Base-by-base conservation (phyloP, 257 asterid genomes). In the Ligustrum vulgare region DNA sequence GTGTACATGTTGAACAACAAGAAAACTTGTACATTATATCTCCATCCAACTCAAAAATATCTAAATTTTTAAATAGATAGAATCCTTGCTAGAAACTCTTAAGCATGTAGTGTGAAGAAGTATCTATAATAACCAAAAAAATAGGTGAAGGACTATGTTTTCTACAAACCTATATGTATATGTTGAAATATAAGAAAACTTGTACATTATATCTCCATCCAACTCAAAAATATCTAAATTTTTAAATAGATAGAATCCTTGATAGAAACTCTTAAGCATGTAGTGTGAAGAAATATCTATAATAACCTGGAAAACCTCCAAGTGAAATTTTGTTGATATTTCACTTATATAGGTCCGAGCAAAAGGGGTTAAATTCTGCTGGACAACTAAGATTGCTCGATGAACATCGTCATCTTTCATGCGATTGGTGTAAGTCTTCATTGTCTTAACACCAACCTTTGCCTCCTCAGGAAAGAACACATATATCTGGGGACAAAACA, bases 231-330 rank as follows among this genome's bases (percentile, higher is more conserved):
- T n/a, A 6, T 28, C 31, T 28, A 28, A 28, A 28, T 28, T 0
- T 0, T 5, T 18, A 25, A n/a, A 20, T 2, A 25, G 11, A 60
- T 22, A 10, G 67, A 23, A 60, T 25, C 34, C 13, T 22, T 1
- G 18, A 18, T 8, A 25, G 34, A 25, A 60, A 23, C 25, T 10
- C 11, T 54, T 25, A 54, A 54, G 6, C 63, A 2, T 6, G 25
- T 54, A n/a, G 20, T 54, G 23, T 16, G 25, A 54, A 16, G 63
- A 54, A 54, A 28, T n/a, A 54, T 31, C 43, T 35, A 45, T 58
- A 8, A 45, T 64, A 51, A 81, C 89, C 87, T 80, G 89, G 62
- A 85, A 82, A 78, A 80, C 85, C 75, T 85, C 89, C 78, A 85
- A 69, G 70, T 82, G 85, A 56, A 80, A 82, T 64, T 82, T 85